Evolutionary conservation across 2,329 filamentous ascomycete species (phyloP).

Genomic region (Aspergillus persii): DNA sequence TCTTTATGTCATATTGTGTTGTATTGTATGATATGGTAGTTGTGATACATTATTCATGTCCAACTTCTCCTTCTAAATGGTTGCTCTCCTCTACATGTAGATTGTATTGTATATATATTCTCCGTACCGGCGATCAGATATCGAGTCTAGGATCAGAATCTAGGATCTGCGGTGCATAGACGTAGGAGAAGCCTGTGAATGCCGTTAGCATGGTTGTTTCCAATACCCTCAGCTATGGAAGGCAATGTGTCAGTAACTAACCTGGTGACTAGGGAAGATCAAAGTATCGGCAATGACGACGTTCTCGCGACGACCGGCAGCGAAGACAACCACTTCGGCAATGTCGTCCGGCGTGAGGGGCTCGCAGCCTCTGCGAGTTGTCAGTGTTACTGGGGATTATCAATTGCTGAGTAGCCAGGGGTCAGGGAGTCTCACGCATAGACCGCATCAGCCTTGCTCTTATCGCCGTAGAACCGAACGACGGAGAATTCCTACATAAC

Average conservation of each 20-base stretch:
- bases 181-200: slow-evolving; percentile 13
- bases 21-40: not conserved
- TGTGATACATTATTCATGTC: not conserved
- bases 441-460: slow-evolving; percentile 82
- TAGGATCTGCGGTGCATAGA: slow-evolving; percentile 12
- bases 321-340: slow-evolving; percentile 85
- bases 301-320: slow-evolving; percentile 80
- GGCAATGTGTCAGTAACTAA: slow-evolving; percentile 40
- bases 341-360: slow-evolving; percentile 88
- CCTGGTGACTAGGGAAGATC: slow-evolving; percentile 87
- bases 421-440: slow-evolving; percentile 63
- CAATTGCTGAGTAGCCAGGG: not conserved
- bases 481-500: slow-evolving; percentile 72
- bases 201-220: not conserved
- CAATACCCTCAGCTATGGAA: no score
- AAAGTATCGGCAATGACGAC: slow-evolving; percentile 86
- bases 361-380: slow-evolving; percentile 62
- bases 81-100: not conserved
- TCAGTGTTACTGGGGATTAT: not conserved
- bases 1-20: no score
- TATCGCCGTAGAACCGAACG: slow-evolving; percentile 84
- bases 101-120: not conserved
- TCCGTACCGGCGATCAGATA: not conserved
- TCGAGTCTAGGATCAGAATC: not conserved
- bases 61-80: not conserved